Evolutionary conservation across 176 grass and related monocot genomes (phyloP), one percentile per base, ranked within the genome.

Genomic region (Canna indica): DNA sequence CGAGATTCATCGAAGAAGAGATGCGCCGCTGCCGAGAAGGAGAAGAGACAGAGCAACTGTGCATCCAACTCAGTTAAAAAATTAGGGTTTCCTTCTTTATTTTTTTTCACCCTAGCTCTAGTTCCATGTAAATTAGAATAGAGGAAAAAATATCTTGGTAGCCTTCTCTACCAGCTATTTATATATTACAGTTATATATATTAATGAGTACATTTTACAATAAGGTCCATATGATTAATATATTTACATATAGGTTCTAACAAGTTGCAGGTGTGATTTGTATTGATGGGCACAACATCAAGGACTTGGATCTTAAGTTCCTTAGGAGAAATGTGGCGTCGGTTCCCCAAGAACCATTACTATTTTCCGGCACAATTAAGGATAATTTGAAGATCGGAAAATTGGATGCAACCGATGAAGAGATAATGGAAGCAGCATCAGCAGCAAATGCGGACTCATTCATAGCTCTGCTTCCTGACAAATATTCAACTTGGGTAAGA

Each of bases 381-480:
- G 78, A 85, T 52, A 85, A 85, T 45, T 54, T 85, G 75, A 85
- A 54, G 78, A 63, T 85, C 38, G 83, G 78, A 56, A 85, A 85
- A 57, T 54, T 57, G 70, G 83, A 85, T 54, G 78, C 83, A 70
- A 85, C 28, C 32, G 74, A 85, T 12, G 70, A 85, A 47, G 74
- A 85, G 44, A 81, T 81, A 62, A 34, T 30, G 48, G 67, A 77
- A 33, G 78, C 83, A 69, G 70, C 83, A 42, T 74, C 56, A 31
- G 73, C 78, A 77, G 83, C 83, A 67, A 85, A 85, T 36, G 78
- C 73, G 27, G 74, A 85, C 53, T 81, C 75, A 30, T 85, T 81
- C 64, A 81, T 85, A 74, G 77, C 83, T 36, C 80, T 69, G 57
- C 74, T 85, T 74, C 83, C 83, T 20, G 58, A 78, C 18, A 56